A percentile compares a stretch with the other conserved stretches of the same genome.
Evolutionary conservation across 2,329 filamentous ascomycete species (phyloP).

Genomic region (Huntiella moniliformis): DNA sequence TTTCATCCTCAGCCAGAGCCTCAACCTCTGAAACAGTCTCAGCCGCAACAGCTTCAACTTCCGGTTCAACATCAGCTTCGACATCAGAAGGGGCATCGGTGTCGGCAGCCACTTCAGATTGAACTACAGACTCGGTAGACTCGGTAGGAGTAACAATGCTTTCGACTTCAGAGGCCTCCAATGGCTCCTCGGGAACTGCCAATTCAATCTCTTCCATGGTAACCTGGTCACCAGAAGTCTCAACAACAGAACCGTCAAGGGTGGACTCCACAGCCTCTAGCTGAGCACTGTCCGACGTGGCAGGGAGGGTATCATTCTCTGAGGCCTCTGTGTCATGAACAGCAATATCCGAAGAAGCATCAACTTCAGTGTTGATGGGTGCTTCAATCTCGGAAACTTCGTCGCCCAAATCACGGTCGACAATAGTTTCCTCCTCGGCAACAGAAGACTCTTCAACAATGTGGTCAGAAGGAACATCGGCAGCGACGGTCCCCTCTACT

Average conservation of each 20-base stretch:
- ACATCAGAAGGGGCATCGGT: not conserved
- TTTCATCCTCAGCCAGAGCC: constrained; percentile 12
- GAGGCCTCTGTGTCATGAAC: not conserved
- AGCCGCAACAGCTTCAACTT: constrained; percentile 7
- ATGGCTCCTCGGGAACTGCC: not conserved
- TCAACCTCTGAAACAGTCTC: constrained; percentile 4
- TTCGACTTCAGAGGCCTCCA: not conserved
- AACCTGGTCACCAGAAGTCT: not conserved
- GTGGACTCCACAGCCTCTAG: too few species aligned
- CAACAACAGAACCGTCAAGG: not conserved
- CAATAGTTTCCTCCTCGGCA: not conserved
- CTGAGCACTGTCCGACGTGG: not conserved
- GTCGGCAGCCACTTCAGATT: not conserved
- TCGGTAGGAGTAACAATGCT: not conserved
- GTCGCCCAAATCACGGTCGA: not conserved
- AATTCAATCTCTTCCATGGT: not conserved
- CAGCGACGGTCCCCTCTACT: too few species aligned
- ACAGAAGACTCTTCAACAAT: not conserved
- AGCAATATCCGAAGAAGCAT: not conserved
- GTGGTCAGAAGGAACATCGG: not conserved
- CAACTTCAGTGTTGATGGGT: not conserved
- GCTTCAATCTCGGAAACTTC: not conserved
- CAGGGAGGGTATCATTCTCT: not conserved
- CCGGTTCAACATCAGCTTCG: constrained; percentile 1
- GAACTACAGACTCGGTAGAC: not conserved